These are phyloP conservation scores for Theobroma cacao DNA, from an alignment of 345 rosid genomes.

Conservation along the genomic window DNA sequence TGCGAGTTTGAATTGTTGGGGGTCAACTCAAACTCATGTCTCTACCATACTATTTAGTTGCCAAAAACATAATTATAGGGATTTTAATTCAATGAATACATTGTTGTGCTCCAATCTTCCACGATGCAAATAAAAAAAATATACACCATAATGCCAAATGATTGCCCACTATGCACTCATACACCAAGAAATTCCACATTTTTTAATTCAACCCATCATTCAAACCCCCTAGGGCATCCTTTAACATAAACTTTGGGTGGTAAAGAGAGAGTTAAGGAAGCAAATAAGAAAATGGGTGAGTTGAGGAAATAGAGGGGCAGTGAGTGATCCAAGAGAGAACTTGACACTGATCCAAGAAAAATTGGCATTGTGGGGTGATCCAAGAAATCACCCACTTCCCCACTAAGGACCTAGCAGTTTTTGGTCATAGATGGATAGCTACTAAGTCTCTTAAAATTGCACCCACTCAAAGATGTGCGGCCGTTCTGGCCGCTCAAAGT, in stretches of 20 bases:
- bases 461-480: constrained; percentile 6
- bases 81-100: not conserved
- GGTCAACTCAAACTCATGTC: not conserved
- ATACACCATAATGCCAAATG: constrained; percentile 3
- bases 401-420: not conserved
- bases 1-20: not conserved
- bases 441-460: not conserved
- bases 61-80: not conserved
- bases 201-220: not conserved
- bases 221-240: constrained; percentile 2
- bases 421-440: not conserved
- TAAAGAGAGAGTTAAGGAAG: not conserved
- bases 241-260: not conserved
- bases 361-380: constrained; percentile 23
- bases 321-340: constrained; percentile 29
- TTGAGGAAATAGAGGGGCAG: not conserved
- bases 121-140: not conserved
- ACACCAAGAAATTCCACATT: not conserved
- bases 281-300: not conserved
- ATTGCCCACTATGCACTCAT: constrained; percentile 10
- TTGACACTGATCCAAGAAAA: constrained; percentile 25
- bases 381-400: constrained; percentile 22
- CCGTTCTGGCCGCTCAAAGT: constrained; percentile 10
- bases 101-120: not conserved
- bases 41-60: not conserved